A percentile compares a stretch with the other conserved stretches of the same genome.
phyloP scores from a whole-genome alignment of 1,139 yeast genomes.

The Yamadazyma dendronema region DNA sequence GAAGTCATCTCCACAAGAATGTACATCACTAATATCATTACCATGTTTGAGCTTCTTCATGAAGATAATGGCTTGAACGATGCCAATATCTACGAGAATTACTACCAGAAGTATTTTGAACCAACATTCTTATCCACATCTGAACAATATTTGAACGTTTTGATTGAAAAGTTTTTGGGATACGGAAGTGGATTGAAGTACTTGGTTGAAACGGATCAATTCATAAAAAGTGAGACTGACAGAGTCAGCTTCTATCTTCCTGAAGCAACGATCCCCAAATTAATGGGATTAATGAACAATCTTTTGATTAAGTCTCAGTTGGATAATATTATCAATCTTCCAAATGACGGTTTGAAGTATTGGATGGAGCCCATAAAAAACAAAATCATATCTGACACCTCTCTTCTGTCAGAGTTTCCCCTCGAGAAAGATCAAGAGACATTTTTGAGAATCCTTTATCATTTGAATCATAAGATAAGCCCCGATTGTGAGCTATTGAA shows the following conservation, averaged over 20 bases:
- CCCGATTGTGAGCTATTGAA: conserved; percentile 50
- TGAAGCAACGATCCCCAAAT: conserved; percentile 49
- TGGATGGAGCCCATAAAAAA: conserved; percentile 13
- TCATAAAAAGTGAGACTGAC: conserved; percentile 59
- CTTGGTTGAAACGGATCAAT: conserved; percentile 48
- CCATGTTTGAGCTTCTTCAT: conserved; percentile 62
- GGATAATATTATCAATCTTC: conserved; percentile 23
- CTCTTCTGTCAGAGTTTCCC: not conserved
- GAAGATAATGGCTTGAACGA: conserved; percentile 35
- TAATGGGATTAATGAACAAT: conserved; percentile 56
- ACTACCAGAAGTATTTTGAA: conserved; percentile 66
- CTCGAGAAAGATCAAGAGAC: conserved; percentile 14
- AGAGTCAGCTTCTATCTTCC: conserved; percentile 59
- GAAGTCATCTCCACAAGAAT: conserved; percentile 49
- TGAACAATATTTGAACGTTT: conserved; percentile 50
- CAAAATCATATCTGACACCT: conserved; percentile 3
- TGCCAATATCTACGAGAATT: conserved; percentile 44
- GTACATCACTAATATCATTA: conserved; percentile 56
- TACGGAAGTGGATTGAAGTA: conserved; percentile 31
- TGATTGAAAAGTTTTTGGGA: conserved; percentile 26
- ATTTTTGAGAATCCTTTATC: conserved; percentile 44
- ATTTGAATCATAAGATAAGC: conserved; percentile 56
- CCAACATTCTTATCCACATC: conserved; percentile 59
- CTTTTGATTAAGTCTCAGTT: conserved; percentile 63
- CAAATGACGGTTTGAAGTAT: conserved; percentile 12